Percentiles rank a stretch among this genome's conserved stretches.
Evolutionary conservation across 345 rosid species (phyloP).

Genomic region (Kandelia obovata): DNA sequence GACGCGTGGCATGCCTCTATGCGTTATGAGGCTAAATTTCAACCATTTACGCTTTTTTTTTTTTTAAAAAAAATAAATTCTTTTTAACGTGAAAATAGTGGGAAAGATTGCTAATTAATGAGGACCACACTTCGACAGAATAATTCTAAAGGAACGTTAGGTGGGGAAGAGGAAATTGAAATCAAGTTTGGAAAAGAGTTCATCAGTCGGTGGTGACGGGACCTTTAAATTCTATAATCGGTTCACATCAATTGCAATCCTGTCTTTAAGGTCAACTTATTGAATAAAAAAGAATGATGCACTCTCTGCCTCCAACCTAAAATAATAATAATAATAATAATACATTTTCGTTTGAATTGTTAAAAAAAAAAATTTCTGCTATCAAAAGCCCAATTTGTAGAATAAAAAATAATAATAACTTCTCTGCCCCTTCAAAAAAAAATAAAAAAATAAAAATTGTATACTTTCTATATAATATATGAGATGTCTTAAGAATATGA

Average conservation of each 20-base stretch:
- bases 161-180: background rate
- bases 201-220: conserved; percentile 5
- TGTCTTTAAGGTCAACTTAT: no score
- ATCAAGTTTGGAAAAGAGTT: background rate
- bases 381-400: background rate
- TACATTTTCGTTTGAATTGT: no score
- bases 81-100: background rate
- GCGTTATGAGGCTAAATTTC: background rate
- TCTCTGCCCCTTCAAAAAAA: background rate
- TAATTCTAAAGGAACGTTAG: background rate
- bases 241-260: background rate
- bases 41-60: background rate
- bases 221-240: background rate
- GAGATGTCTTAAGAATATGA: background rate
- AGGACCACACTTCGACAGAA: background rate
- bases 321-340: no score
- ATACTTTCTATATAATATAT: no score
- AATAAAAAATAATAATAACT: background rate
- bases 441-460: no score
- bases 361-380: no score
- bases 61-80: background rate
- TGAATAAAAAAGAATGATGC: background rate
- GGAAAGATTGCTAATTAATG: background rate
- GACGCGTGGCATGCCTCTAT: conserved; percentile 22
- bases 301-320: background rate